Conservation (phyloP, 2,329 filamentous ascomycete species). For the Penicillium brasilianum region DNA sequence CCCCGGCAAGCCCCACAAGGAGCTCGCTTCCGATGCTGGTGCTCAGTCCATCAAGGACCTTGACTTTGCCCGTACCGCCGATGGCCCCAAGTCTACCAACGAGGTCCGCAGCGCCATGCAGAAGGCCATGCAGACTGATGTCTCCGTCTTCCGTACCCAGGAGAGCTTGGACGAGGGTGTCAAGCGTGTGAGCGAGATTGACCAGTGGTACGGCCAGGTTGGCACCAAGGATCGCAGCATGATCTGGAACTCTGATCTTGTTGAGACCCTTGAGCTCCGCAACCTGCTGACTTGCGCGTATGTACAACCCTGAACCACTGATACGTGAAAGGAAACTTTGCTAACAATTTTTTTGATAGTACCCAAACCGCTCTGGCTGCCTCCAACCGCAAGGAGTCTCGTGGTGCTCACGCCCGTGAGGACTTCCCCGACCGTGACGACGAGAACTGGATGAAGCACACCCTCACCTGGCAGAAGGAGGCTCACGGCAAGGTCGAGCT, state of each 20-base stretch:
- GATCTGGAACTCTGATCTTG: constrained; percentile 99
- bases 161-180: constrained; percentile 94
- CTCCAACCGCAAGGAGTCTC: constrained; percentile 93
- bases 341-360: constrained; percentile 48
- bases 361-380: constrained; percentile 90
- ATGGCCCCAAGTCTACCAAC: constrained; percentile 83
- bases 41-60: constrained; percentile 84
- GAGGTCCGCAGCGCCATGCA: constrained; percentile 93
- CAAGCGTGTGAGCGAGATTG: constrained; percentile 81
- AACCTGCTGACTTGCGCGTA: constrained; percentile 97
- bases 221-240: constrained; percentile 98
- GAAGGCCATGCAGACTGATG: constrained; percentile 97
- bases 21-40: constrained; percentile 82
- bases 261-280: constrained; percentile 92
- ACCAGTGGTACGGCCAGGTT: constrained; percentile 77
- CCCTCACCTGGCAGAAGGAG: constrained; percentile 90
- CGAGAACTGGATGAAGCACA: constrained; percentile 99
- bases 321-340: not conserved
- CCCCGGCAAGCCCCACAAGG: constrained; percentile 78
- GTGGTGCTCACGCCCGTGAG: constrained; percentile 95
- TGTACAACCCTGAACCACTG: constrained; percentile 49
- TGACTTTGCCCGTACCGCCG: constrained; percentile 81
- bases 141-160: constrained; percentile 94
- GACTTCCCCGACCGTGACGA: constrained; percentile 96
- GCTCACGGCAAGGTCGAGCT: constrained; percentile 87